phyloP scores from a whole-genome alignment of 768 basidiomycete genomes.

The Pulveroboletus sp. region DNA sequence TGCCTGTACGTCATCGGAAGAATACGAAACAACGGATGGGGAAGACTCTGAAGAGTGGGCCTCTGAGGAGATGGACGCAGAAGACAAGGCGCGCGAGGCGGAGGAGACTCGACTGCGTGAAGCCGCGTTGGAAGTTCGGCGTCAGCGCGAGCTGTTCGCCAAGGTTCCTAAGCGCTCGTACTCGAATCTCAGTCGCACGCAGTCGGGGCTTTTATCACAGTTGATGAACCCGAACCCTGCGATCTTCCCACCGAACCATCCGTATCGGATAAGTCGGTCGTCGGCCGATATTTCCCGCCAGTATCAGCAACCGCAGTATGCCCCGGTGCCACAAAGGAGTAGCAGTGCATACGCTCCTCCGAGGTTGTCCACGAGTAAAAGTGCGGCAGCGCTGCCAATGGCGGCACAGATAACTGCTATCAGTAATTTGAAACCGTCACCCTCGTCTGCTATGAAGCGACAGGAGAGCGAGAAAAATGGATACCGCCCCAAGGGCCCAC shows the following conservation, averaged over 20 bases:
- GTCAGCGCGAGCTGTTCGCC: conserved; percentile 62
- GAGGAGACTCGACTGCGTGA: conserved; percentile 37
- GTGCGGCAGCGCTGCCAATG: conserved; percentile 55
- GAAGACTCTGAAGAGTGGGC: conserved; percentile 60
- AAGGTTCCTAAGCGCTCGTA: conserved; percentile 68
- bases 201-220: conserved; percentile 58
- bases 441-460: conserved; percentile 20
- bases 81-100: conserved; percentile 31
- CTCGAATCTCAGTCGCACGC: conserved; percentile 48
- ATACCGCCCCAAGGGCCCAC: conserved; percentile 63
- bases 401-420: conserved; percentile 44
- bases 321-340: conserved; percentile 26
- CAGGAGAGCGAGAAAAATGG: conserved; percentile 33
- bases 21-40: conserved; percentile 51
- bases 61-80: conserved; percentile 47
- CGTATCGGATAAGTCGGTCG: conserved; percentile 50
- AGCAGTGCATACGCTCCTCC: conserved; percentile 29
- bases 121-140: conserved; percentile 59
- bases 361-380: conserved; percentile 49
- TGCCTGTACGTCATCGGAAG: conserved; percentile 40
- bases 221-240: conserved; percentile 69
- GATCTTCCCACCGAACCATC: conserved; percentile 54
- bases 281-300: conserved; percentile 41
- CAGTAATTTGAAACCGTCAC: conserved; percentile 25
- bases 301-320: conserved; percentile 16